Base-by-base conservation (phyloP, 768 basidiomycete species). In the Galerina sulciceps region DNA sequence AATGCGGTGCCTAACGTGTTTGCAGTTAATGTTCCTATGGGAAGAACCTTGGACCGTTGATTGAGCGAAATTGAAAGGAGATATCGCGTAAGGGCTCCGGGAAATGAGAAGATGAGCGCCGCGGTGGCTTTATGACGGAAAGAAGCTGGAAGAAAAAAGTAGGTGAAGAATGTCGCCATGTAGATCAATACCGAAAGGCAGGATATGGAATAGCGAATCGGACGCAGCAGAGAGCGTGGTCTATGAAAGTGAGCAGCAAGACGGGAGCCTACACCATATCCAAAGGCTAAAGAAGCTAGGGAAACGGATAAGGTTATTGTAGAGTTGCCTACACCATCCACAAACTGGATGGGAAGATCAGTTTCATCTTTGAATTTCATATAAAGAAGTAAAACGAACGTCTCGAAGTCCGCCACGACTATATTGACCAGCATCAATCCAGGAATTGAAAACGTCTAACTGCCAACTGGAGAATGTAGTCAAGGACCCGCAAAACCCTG, bases 381-480 rank as follows among this genome's bases (percentile, higher is more conserved):
- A 11, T 34, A 31, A 10, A 6, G 20, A 22, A 41, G 23, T 31
- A 45, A 65, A 23, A 51, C 91, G 59, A 63, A 94, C 96, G 71
- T 91, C 83, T 61, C 84, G 79, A 34, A 98, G 79, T 51, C 92
- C 87, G 49, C 81, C 79, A 47, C 89, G 83, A 54, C 79, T 70
- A 46, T 79, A 81, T 10, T 77, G 71, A 36, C 77, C 76, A 2
- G 81, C 73, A 69, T 98, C 93, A 0, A 89, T 79, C 86, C 95
- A 99, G 0, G 94, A 90, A 53, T 81, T 73, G 67, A 96, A 99
- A 0, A 94, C 74, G 60, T 96, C 93, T 10, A 92, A 69, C 73
- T 98, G 93, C 97, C 97, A 99, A 37, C 88, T 85, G 14, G 96
- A 97, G 77, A 99, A 99, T 2, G 95, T 98, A 10, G 97, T 99